Evolutionary conservation across 169 alveolate genomes (phyloP).

Genomic region (Theileria orientalis): DNA sequence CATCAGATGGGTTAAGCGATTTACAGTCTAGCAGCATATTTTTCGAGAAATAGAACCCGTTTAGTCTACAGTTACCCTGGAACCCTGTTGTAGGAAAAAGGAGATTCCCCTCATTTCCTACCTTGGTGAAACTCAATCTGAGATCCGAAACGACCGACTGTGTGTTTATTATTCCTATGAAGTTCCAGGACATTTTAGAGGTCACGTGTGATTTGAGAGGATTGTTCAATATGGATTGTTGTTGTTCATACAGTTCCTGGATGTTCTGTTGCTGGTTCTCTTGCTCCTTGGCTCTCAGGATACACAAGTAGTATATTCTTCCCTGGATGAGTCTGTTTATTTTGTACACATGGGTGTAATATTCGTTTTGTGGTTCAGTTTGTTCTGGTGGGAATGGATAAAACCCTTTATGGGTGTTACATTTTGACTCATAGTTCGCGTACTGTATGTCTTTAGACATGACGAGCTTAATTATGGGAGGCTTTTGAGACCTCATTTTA

Average conservation of each 20-base stretch:
- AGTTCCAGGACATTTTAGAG: neutral
- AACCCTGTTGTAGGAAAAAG: slow-evolving; percentile 14
- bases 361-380: neutral
- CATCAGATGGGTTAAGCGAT: neutral
- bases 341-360: neutral
- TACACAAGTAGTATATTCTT: slow-evolving; percentile 27
- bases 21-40: slow-evolving; percentile 29
- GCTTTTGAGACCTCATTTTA: neutral
- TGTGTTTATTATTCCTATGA: slow-evolving; percentile 35
- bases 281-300: neutral
- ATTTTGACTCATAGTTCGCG: slow-evolving; percentile 32
- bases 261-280: neutral
- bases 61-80: neutral
- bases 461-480: slow-evolving; percentile 12
- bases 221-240: neutral
- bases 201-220: neutral
- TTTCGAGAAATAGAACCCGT: slow-evolving; percentile 28
- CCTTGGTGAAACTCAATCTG: neutral
- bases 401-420: slow-evolving; percentile 9
- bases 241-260: neutral
- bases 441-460: neutral
- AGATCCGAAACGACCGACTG: neutral
- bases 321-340: slow-evolving; percentile 18
- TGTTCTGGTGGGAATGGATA: neutral
- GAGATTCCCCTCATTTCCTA: neutral